A percentile compares a stretch with the other conserved stretches of the same genome.
These are phyloP conservation scores for Ceratobasidium sp. DNA, from an alignment of 1,284 basidiomycete species.

Conservation along the genomic window DNA sequence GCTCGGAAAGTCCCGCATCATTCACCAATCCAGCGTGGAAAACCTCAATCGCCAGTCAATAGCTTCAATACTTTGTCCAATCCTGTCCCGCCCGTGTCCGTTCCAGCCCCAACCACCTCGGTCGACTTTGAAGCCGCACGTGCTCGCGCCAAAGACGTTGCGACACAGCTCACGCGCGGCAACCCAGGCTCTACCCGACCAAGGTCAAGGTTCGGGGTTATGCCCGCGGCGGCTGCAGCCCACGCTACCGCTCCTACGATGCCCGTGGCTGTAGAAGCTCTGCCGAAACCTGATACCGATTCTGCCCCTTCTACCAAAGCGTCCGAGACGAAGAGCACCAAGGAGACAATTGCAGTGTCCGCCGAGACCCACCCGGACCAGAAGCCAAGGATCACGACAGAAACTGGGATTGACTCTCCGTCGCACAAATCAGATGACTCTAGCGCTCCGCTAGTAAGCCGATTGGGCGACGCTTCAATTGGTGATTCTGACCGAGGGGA, in stretches of 20 bases:
- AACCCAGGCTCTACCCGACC: conserved; percentile 1
- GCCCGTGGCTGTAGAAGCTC: background rate
- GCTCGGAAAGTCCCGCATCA: conserved; percentile 39
- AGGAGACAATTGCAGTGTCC: background rate
- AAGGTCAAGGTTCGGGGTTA: conserved; percentile 16
- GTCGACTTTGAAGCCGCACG: conserved; percentile 33
- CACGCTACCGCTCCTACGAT: background rate
- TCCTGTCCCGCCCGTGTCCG: background rate
- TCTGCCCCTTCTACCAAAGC: background rate
- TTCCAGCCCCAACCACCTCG: background rate
- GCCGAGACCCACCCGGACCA: conserved; percentile 10
- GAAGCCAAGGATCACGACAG: background rate
- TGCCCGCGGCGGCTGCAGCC: background rate
- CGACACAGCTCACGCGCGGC: conserved; percentile 7
- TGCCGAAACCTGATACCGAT: background rate
- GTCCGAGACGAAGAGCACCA: background rate
- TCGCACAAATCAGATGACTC: conserved; percentile 37
- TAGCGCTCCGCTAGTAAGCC: conserved; percentile 14
- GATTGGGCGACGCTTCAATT: conserved; percentile 27
- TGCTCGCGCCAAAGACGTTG: conserved; percentile 25
- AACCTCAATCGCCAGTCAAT: conserved; percentile 29
- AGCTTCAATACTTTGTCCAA: conserved; percentile 14
- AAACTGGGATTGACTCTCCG: background rate
- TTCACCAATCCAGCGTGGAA: conserved; percentile 11
- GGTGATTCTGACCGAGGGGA: conserved; percentile 9